Percentiles rank a stretch among this genome's conserved stretches.
These are phyloP conservation scores for Beauveria asiatica DNA, from an alignment of 2,329 filamentous ascomycete genomes.

Conservation along the genomic window DNA sequence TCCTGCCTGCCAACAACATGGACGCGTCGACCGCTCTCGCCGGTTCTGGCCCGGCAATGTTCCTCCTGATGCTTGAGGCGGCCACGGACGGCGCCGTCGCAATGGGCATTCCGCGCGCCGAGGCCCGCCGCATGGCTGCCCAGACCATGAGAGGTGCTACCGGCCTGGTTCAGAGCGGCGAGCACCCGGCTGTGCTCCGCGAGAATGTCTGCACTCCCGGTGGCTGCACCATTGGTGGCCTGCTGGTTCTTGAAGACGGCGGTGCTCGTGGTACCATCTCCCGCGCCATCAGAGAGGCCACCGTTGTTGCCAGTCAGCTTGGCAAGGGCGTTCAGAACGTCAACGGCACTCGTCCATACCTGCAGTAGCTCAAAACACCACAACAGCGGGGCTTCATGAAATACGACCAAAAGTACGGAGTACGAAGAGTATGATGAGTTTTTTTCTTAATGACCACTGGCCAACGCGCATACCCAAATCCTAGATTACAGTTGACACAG, in stretches of 20 bases:
- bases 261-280: constrained; percentile 58
- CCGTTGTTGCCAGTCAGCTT: constrained; percentile 59
- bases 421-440: not conserved
- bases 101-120: constrained; percentile 64
- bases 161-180: constrained; percentile 57
- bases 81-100: constrained; percentile 70
- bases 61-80: constrained; percentile 65
- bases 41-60: constrained; percentile 68
- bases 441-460: not conserved
- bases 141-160: constrained; percentile 71
- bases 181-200: constrained; percentile 65
- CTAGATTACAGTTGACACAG: constrained; percentile 11
- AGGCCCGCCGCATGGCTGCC: constrained; percentile 69
- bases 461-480: constrained; percentile 6
- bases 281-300: constrained; percentile 61
- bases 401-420: constrained; percentile 3
- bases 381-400: constrained; percentile 17
- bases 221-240: constrained; percentile 67
- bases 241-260: constrained; percentile 67
- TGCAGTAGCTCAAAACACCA: constrained; percentile 15
- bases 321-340: constrained; percentile 30
- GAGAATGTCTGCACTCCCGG: constrained; percentile 73
- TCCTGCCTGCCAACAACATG: constrained; percentile 59
- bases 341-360: constrained; percentile 24
- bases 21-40: constrained; percentile 66